phyloP scores from a whole-genome alignment of 2,329 filamentous ascomycete genomes.

The Curvularia hawaiiensis region DNA sequence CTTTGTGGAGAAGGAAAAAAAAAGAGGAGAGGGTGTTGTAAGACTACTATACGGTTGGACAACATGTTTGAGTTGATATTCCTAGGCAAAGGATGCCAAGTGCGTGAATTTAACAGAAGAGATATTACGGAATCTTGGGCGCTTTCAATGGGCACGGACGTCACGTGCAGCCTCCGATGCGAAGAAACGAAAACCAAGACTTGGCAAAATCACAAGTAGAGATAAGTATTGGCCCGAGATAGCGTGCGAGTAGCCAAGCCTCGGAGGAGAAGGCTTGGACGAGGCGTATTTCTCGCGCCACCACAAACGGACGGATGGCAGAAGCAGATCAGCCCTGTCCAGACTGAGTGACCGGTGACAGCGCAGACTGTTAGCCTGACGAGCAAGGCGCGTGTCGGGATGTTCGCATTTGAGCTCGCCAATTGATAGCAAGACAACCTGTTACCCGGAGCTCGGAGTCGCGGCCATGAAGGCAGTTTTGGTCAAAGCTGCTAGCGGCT shows the following conservation, averaged over 20 bases:
- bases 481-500: not conserved
- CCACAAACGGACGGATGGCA: not conserved
- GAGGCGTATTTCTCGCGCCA: not conserved
- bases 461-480: not conserved
- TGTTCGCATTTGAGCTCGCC: not conserved
- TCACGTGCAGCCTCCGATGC: slow-evolving; percentile 50
- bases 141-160: slow-evolving; percentile 43
- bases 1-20: slow-evolving; percentile 24
- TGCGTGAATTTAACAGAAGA: slow-evolving; percentile 48
- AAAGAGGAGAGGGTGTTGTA: slow-evolving; percentile 25
- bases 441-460: not conserved
- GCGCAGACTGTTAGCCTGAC: not conserved
- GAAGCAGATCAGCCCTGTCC: no score
- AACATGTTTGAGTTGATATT: slow-evolving; percentile 29
- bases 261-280: not conserved
- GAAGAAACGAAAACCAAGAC: slow-evolving; percentile 40
- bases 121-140: slow-evolving; percentile 53
- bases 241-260: not conserved
- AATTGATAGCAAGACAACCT: not conserved
- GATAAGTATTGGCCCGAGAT: slow-evolving; percentile 35
- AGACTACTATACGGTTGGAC: slow-evolving; percentile 34
- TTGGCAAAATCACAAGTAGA: slow-evolving; percentile 44
- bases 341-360: no score
- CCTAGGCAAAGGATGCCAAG: slow-evolving; percentile 45
- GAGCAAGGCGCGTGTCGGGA: not conserved